Conservation (phyloP, 2,329 filamentous ascomycete species). For the Aspergillus melleus region DNA sequence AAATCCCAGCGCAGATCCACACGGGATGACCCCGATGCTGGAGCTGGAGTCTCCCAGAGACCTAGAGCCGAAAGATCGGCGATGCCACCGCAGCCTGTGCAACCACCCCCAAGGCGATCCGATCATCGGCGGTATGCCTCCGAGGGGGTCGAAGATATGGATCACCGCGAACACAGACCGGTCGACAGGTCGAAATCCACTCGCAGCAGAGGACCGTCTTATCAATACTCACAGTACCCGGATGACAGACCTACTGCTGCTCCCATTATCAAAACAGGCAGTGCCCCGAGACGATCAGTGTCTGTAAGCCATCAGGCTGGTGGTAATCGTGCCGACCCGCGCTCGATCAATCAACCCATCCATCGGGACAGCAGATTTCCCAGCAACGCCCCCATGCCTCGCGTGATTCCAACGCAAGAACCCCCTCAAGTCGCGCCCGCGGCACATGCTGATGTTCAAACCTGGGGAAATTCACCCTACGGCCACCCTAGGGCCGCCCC, state of each 20-base stretch:
- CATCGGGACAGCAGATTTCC: constrained; percentile 2
- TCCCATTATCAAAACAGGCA: constrained; percentile 17
- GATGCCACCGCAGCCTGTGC: constrained; percentile 11
- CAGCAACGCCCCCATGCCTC: background rate
- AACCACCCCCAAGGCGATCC: constrained; percentile 17
- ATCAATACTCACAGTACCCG: constrained; percentile 21
- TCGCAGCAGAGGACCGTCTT: constrained; percentile 18
- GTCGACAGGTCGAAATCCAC: constrained; percentile 5
- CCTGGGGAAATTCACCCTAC: background rate
- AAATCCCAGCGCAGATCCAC: background rate
- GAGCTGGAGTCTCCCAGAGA: constrained; percentile 6
- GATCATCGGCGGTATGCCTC: constrained; percentile 13
- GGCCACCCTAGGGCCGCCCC: background rate
- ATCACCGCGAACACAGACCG: constrained; percentile 10
- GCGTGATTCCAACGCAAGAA: background rate
- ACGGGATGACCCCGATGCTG: background rate
- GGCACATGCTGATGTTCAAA: background rate
- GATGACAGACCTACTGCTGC: constrained; percentile 4
- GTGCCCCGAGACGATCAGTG: constrained; percentile 27
- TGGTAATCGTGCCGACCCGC: constrained; percentile 6
- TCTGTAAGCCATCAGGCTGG: constrained; percentile 21
- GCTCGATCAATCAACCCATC: constrained; percentile 7
- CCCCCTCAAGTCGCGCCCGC: background rate
- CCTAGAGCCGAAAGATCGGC: background rate
- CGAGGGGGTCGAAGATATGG: constrained; percentile 13